These are phyloP conservation scores for Zasmidium angulare DNA, from an alignment of 2,329 filamentous ascomycete species.

Conservation along the genomic window DNA sequence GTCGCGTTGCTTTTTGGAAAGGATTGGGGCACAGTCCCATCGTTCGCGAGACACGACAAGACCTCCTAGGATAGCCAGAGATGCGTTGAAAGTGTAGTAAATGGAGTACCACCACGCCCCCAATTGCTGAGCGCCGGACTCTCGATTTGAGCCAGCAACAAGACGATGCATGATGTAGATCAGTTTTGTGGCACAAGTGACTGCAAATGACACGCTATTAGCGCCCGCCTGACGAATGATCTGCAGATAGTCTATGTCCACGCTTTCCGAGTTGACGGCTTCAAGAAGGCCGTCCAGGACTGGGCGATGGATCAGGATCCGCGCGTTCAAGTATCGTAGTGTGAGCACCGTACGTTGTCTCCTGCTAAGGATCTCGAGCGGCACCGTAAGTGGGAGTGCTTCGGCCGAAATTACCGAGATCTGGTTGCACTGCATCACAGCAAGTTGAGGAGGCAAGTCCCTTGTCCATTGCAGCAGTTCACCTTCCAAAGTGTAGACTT, in stretches of 20 bases:
- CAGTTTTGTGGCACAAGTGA: constrained; percentile 1
- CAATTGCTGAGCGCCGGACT: constrained; percentile 3
- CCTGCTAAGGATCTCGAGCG: constrained; percentile 1
- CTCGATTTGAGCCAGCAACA: neutral
- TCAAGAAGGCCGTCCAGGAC: constrained; percentile 12
- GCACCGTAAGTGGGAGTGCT: neutral
- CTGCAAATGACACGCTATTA: constrained; percentile 1
- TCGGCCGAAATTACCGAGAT: neutral
- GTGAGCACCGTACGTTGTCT: constrained; percentile 10
- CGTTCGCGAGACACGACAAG: constrained; percentile 2
- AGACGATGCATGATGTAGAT: constrained; percentile 6
- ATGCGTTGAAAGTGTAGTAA: constrained; percentile 11
- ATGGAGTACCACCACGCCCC: constrained; percentile 15
- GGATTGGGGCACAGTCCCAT: constrained; percentile 1
- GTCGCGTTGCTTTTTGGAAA: constrained; percentile 4
- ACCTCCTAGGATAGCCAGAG: constrained; percentile 7
- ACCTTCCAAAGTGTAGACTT: constrained; percentile 6
- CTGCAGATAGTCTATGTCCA: constrained; percentile 2
- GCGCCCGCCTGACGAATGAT: constrained; percentile 7
- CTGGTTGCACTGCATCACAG: neutral
- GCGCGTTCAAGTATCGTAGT: constrained; percentile 8
- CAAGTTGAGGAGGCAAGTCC: neutral
- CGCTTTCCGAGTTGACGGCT: neutral
- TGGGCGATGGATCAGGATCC: constrained; percentile 12
- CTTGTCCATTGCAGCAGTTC: constrained; percentile 5